These are phyloP conservation scores for Termitomyces sp. DNA, from an alignment of 768 basidiomycete species.

Conservation along the genomic window DNA sequence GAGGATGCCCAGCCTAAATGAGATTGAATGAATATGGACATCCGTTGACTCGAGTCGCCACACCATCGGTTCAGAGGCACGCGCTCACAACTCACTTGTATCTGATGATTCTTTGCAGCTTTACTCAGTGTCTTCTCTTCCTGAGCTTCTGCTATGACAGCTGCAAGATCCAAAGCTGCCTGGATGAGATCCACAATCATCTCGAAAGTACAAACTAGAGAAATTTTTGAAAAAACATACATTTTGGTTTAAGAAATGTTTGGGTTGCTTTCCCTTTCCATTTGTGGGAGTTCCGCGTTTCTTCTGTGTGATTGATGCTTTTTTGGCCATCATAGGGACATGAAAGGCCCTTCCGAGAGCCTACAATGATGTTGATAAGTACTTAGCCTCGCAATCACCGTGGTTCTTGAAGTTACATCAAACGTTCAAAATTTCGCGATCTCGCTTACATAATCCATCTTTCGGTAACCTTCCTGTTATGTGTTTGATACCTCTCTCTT, in stretches of 20 bases:
- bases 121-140: slow-evolving; percentile 13
- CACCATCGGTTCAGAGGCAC: neutral
- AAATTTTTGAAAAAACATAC: slow-evolving; percentile 1
- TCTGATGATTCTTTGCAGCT: slow-evolving; percentile 9
- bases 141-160: slow-evolving; percentile 14
- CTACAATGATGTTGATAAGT: neutral
- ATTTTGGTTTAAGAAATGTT: slow-evolving; percentile 15
- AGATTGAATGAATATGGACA: slow-evolving; percentile 1
- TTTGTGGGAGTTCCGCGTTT: neutral
- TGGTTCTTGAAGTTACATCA: neutral
- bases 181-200: neutral
- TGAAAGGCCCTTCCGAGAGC: neutral
- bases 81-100: slow-evolving; percentile 10
- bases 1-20: slow-evolving; percentile 12
- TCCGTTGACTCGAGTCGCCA: neutral
- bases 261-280: slow-evolving; percentile 12
- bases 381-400: neutral
- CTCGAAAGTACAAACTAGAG: neutral
- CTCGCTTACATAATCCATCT: neutral
- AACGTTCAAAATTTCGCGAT: neutral
- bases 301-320: neutral
- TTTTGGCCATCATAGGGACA: slow-evolving; percentile 7
- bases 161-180: slow-evolving; percentile 15
- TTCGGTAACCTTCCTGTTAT: neutral
- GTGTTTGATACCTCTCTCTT: neutral